Evolutionary conservation across 2,329 filamentous ascomycete genomes (phyloP), one percentile per base, ranked within the genome.

Genomic region (Lachnellula suecica): DNA sequence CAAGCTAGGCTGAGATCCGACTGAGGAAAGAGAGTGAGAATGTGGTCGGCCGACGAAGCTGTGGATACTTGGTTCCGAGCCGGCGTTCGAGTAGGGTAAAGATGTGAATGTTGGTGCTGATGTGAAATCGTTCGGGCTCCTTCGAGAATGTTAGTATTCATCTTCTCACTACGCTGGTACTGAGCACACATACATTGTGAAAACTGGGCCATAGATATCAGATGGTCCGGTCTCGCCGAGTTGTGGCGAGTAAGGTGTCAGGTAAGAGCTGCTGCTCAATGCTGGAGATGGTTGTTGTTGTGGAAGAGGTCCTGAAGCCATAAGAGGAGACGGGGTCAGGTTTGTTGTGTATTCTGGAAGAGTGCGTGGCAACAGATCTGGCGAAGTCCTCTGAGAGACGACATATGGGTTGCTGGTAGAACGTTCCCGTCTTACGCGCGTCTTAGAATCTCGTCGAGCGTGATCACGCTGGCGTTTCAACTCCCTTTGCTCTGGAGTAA

Each of bases 391-490:
- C 23, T 66, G 62, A 29, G 66, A 69, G 23, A 58, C 47, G 47
- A 63, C 56, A 47, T 68, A 68, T 50, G 63, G 62, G 37, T 65
- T 67, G 51, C 66, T 69, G 23, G 55, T 51, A 20, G 67, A 68
- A 38, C 66, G 56, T 23, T 68, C 73, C 48, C 81, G 76, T 57
- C 77, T 75, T 44, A 77, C 71, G 53, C 81, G 76, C 15, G 79
- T 66, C 64, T 85, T 85, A 6, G 78, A 78, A 59, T 82, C 79
- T 59, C 82, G 74, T 52, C 83, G 77, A 41, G 74, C 78, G 59
- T 79, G 79, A 59, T 85, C 82, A 55, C 77, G 75, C 61, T 85
- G 82, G 53, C 81, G 75, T 70, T 82, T 85, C 38, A 85, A 66
- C 62, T 84, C 82, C 57, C 82, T 77, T 66, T 85, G 81, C 64